A percentile compares a stretch with the other conserved stretches of the same genome.
Conservation (phyloP, 176 grass and related monocot species). For the Zea luxurians region DNA sequence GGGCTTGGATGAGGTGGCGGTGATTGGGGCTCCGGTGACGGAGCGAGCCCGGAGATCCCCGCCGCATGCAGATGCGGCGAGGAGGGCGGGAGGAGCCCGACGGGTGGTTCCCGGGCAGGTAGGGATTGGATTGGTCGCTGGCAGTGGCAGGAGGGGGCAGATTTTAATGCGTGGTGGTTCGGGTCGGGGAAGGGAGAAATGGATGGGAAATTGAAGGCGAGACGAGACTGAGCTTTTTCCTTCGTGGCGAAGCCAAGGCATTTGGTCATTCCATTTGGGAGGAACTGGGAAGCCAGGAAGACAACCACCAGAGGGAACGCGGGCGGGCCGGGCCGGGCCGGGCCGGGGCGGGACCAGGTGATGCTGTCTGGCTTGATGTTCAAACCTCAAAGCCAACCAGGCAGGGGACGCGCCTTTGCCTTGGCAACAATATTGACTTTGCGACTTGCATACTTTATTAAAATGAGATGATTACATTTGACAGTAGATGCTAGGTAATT, state of each 20-base stretch:
- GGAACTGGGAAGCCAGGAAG: too few species aligned
- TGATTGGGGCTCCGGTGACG: background rate
- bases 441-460: too few species aligned
- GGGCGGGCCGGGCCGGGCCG: too few species aligned
- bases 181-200: background rate
- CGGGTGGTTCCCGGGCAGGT: background rate
- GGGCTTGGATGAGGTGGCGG: background rate
- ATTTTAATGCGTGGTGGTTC: constrained; percentile 34
- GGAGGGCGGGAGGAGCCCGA: background rate
- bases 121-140: background rate
- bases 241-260: constrained; percentile 32
- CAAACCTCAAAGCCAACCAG: too few species aligned
- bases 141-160: background rate
- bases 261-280: background rate
- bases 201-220: constrained; percentile 37
- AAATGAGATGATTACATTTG: too few species aligned
- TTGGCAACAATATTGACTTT: too few species aligned
- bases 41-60: constrained; percentile 26
- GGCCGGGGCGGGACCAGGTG: too few species aligned
- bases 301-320: too few species aligned
- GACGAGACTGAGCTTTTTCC: background rate
- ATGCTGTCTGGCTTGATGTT: too few species aligned
- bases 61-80: background rate
- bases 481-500: too few species aligned
- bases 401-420: too few species aligned